These are phyloP conservation scores for Russula sp. DNA, from an alignment of 768 basidiomycete genomes.

Conservation along the genomic window DNA sequence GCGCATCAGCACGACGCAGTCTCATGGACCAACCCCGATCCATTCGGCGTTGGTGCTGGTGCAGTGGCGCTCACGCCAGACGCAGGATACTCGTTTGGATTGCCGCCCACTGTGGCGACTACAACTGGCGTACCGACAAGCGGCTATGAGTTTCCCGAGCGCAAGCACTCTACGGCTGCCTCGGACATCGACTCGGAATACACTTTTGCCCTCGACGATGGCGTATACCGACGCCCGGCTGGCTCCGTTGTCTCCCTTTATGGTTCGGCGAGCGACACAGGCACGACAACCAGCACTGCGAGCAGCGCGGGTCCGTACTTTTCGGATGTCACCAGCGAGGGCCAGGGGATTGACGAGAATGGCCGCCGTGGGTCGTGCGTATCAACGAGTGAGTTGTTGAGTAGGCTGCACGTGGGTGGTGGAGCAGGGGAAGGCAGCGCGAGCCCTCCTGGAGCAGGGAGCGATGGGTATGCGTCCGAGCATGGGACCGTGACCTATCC, in stretches of 20 bases:
- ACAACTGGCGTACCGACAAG: not conserved
- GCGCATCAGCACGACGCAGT: conserved; percentile 11
- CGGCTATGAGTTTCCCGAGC: conserved; percentile 22
- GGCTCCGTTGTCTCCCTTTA: conserved; percentile 20
- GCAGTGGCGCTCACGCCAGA: conserved; percentile 17
- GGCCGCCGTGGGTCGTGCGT: conserved; percentile 24
- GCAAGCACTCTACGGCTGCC: conserved; percentile 13
- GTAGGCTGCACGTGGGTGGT: conserved; percentile 11
- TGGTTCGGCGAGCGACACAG: conserved; percentile 17
- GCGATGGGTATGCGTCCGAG: conserved; percentile 20
- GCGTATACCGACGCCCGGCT: conserved; percentile 17
- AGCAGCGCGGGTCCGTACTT: conserved; percentile 23
- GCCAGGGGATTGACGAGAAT: conserved; percentile 13
- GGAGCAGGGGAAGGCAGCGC: conserved; percentile 8
- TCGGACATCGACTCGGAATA: conserved; percentile 13
- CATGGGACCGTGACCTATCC: conserved; percentile 21
- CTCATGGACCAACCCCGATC: conserved; percentile 22
- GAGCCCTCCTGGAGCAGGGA: conserved; percentile 5
- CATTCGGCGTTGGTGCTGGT: conserved; percentile 10
- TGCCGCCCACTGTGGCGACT: not conserved
- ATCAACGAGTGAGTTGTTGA: conserved; percentile 21
- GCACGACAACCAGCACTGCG: conserved; percentile 14
- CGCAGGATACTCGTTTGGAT: conserved; percentile 22
- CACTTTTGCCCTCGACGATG: conserved; percentile 2
- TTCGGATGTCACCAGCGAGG: conserved; percentile 20